These are phyloP conservation scores for Telfairia occidentalis DNA, from an alignment of 331 rosid species.

Conservation along the genomic window DNA sequence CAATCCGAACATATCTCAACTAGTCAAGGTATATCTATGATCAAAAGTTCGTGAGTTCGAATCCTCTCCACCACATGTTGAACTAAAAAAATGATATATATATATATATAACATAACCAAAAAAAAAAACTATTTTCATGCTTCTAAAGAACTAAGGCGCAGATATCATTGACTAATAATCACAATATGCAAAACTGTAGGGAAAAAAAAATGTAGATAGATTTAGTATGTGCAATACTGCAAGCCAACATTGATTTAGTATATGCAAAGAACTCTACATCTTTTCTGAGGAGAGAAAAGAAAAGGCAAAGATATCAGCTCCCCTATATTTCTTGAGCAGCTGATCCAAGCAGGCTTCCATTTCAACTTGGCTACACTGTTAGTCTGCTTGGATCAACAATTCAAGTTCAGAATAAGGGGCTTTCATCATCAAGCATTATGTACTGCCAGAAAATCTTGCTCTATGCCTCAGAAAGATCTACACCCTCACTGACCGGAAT, in stretches of 20 bases:
- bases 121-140: too few species aligned
- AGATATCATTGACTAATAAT: too few species aligned
- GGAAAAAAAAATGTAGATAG: background rate
- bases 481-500: constrained; percentile 39
- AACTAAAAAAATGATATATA: too few species aligned
- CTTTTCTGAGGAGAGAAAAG: background rate
- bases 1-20: too few species aligned
- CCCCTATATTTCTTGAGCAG: background rate
- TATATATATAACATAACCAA: too few species aligned
- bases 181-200: too few species aligned
- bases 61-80: too few species aligned
- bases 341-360: background rate
- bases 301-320: background rate
- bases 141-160: too few species aligned
- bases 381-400: background rate
- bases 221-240: background rate
- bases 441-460: background rate
- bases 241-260: background rate
- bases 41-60: too few species aligned
- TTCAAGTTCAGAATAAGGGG: background rate
- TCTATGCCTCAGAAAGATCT: constrained; percentile 44
- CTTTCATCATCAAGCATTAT: background rate
- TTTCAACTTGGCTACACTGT: background rate
- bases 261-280: constrained; percentile 8
- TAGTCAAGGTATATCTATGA: too few species aligned